These are phyloP conservation scores for Daldinia decipiens DNA, from an alignment of 495 filamentous ascomycete species.

Conservation along the genomic window DNA sequence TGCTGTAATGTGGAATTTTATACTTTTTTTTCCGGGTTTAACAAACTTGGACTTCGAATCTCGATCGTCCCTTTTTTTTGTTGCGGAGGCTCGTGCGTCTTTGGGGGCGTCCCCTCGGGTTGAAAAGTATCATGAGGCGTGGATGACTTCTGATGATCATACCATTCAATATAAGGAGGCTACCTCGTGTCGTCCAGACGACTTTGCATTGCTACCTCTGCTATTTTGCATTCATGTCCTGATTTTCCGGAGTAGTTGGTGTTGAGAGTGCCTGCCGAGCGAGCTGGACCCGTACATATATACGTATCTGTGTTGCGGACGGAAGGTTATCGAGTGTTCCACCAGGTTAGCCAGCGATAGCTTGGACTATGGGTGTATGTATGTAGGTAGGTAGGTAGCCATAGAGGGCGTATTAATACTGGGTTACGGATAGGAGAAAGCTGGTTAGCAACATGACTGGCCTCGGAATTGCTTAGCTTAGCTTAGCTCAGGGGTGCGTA, in stretches of 20 bases:
- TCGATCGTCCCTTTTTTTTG: neutral
- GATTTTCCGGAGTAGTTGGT: conserved; percentile 4
- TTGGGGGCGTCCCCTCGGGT: neutral
- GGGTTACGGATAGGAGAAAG: neutral
- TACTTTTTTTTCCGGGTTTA: conserved; percentile 1
- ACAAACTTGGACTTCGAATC: neutral
- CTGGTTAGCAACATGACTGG: neutral
- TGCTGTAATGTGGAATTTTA: conserved; percentile 36
- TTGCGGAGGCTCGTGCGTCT: neutral
- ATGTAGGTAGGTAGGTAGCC: neutral
- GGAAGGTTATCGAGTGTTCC: neutral
- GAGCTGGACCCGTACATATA: neutral
- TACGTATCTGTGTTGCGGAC: neutral
- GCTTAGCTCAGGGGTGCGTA: neutral
- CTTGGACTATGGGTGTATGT: neutral
- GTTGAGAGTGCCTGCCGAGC: conserved; percentile 33
- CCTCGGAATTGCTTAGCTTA: neutral
- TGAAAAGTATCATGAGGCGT: neutral
- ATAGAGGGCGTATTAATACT: neutral
- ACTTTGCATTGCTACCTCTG: neutral
- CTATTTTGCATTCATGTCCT: neutral
- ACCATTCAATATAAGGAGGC: conserved; percentile 13
- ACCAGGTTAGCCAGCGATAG: neutral
- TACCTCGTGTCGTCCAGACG: conserved; percentile 4
- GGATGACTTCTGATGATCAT: conserved; percentile 9